A percentile compares a stretch with the other conserved stretches of the same genome.
phyloP scores from a whole-genome alignment of 2,329 filamentous ascomycete species.

The Coniosporium tulheliwenetii region DNA sequence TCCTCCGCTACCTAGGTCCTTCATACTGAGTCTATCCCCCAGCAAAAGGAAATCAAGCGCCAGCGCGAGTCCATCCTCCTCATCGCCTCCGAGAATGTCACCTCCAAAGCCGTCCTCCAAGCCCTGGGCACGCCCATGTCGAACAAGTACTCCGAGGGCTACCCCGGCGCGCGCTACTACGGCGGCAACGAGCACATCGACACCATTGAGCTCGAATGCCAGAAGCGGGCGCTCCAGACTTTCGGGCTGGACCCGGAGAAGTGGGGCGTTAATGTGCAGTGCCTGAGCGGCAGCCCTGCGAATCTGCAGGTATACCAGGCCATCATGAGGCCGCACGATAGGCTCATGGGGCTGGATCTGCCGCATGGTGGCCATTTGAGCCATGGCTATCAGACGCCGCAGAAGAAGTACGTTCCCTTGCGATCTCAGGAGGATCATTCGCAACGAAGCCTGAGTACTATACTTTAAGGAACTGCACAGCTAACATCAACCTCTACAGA shows the following conservation, averaged over 20 bases:
- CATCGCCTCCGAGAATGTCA: conserved; percentile 98
- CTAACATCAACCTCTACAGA: conserved; percentile 6
- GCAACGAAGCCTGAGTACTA: background rate
- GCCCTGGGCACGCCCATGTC: conserved; percentile 84
- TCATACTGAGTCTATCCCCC: conserved; percentile 7
- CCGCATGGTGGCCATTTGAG: conserved; percentile 93
- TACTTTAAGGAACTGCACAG: background rate
- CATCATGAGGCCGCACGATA: conserved; percentile 79
- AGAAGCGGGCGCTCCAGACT: conserved; percentile 78
- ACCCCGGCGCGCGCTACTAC: conserved; percentile 96
- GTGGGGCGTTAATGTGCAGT: conserved; percentile 99
- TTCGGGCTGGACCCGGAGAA: conserved; percentile 76
- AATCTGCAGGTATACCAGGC: conserved; percentile 83
- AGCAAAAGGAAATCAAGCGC: conserved; percentile 89
- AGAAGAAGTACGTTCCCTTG: conserved; percentile 31
- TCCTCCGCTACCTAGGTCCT: conserved; percentile 13
- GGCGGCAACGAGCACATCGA: conserved; percentile 99
- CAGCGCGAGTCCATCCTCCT: conserved; percentile 97
- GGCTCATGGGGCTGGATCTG: conserved; percentile 91
- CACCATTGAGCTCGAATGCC: conserved; percentile 86
- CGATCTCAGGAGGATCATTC: background rate
- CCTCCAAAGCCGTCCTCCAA: conserved; percentile 94
- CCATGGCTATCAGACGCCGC: conserved; percentile 92
- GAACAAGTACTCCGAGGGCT: conserved; percentile 98
- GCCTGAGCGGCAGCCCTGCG: conserved; percentile 47